Percentiles rank a stretch among this genome's conserved stretches.
Conservation (phyloP, 2,329 filamentous ascomycete genomes). For the Pseudogymnoascus pannorum region DNA sequence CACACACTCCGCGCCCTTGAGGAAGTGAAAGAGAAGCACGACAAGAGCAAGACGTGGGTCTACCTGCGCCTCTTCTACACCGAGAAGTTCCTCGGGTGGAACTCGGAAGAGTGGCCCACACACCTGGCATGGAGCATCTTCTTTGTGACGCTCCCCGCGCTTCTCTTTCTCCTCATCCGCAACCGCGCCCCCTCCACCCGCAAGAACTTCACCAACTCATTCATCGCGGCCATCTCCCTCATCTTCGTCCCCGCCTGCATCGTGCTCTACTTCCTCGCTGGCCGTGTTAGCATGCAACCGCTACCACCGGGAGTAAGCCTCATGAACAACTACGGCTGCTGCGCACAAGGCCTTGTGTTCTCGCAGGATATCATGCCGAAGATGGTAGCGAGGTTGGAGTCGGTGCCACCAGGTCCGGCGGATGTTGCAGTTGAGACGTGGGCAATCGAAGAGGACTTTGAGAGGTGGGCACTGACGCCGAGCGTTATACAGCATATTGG, state of each 20-base stretch:
- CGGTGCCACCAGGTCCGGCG: conserved; percentile 21
- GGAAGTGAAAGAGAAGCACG: conserved; percentile 23
- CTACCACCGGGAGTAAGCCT: conserved; percentile 23
- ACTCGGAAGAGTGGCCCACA: conserved; percentile 29
- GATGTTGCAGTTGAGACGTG: conserved; percentile 33
- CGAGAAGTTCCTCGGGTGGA: conserved; percentile 34
- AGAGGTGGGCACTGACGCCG: conserved; percentile 33
- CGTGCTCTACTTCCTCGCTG: conserved; percentile 16
- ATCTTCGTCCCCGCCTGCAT: conserved; percentile 13
- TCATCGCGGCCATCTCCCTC: conserved; percentile 9
- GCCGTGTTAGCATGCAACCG: conserved; percentile 15
- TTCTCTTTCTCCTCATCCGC: background rate
- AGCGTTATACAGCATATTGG: conserved; percentile 35
- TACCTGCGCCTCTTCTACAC: conserved; percentile 35
- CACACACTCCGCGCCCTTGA: conserved; percentile 25
- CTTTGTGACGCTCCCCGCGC: background rate
- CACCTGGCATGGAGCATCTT: conserved; percentile 20
- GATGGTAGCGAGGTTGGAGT: conserved; percentile 22
- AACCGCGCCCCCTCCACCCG: background rate
- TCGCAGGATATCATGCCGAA: conserved; percentile 21
- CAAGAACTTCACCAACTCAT: conserved; percentile 6
- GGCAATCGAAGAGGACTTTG: conserved; percentile 24
- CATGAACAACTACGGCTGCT: conserved; percentile 35
- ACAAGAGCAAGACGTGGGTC: conserved; percentile 18
- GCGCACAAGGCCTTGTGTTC: conserved; percentile 33